A percentile compares a stretch with the other conserved stretches of the same genome.
phyloP scores from a whole-genome alignment of 495 filamentous ascomycete genomes.

The Talaromyces borbonicus region DNA sequence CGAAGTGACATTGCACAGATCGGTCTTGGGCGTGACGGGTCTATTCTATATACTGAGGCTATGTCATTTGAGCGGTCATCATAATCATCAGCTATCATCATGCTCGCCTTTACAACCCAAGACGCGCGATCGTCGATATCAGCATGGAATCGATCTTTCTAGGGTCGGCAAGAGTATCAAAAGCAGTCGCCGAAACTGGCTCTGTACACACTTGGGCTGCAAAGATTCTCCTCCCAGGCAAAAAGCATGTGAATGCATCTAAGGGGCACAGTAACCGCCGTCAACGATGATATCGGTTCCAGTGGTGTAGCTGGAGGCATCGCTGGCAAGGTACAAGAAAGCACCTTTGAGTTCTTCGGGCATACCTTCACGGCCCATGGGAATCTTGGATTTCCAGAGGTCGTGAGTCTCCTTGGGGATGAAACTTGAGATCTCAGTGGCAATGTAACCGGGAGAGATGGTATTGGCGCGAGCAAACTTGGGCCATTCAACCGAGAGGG shows the following conservation, averaged over 20 bases:
- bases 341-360: conserved; percentile 28
- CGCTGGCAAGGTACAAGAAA: conserved; percentile 25
- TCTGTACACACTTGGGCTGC: no score
- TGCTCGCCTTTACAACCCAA: no score
- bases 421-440: conserved; percentile 16
- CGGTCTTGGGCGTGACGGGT: not conserved
- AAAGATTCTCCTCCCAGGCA: no score
- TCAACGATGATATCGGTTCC: conserved; percentile 26
- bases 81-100: conserved; percentile 1
- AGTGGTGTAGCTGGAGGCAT: conserved; percentile 31
- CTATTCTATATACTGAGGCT: conserved; percentile 1
- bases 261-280: conserved; percentile 24
- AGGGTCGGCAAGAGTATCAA: no score
- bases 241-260: no score
- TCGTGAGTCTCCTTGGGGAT: conserved; percentile 16
- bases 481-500: conserved; percentile 25
- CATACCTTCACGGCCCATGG: conserved; percentile 18
- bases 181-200: no score
- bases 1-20: not conserved
- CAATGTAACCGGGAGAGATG: conserved; percentile 29
- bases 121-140: no score
- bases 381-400: conserved; percentile 24
- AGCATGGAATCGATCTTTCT: no score
- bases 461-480: conserved; percentile 30
- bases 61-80: conserved; percentile 3